Evolutionary conservation across 192 early-diverging fungal genomes (phyloP).

Genomic region (Coemansia javaensis): DNA sequence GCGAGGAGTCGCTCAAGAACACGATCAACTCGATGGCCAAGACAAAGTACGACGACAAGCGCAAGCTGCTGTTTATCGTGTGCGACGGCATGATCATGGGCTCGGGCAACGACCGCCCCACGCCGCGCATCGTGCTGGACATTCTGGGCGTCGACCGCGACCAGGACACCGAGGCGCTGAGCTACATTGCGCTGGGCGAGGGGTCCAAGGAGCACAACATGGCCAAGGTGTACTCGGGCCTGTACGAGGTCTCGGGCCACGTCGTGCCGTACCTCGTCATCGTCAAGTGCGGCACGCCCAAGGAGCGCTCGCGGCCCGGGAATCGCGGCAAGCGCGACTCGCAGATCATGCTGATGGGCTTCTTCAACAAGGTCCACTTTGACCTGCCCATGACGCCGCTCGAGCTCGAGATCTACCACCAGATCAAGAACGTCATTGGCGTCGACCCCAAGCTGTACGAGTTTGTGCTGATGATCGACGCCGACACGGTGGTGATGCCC

Average conservation of each 20-base stretch:
- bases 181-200: constrained; percentile 82
- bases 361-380: constrained; percentile 94
- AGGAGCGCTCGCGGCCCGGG: constrained; percentile 79
- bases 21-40: constrained; percentile 88
- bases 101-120: no score
- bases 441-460: constrained; percentile 93
- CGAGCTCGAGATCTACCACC: constrained; percentile 95
- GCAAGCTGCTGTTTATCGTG: constrained; percentile 91
- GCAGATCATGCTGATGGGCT: constrained; percentile 95
- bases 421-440: no score
- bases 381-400: constrained; percentile 88
- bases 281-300: constrained; percentile 82
- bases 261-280: constrained; percentile 91
- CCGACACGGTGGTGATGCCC: constrained; percentile 88
- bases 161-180: constrained; percentile 74
- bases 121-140: no score
- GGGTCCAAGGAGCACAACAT: constrained; percentile 88
- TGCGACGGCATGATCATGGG: no score
- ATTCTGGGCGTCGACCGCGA: constrained; percentile 89
- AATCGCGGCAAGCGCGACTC: constrained; percentile 99
- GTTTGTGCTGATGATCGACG: constrained; percentile 94
- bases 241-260: constrained; percentile 86
- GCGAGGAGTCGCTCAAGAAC: constrained; percentile 83
- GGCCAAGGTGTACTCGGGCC: no score
- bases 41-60: constrained; percentile 92